phyloP scores from a whole-genome alignment of 768 basidiomycete genomes.

The Rhizopogon roseolus region DNA sequence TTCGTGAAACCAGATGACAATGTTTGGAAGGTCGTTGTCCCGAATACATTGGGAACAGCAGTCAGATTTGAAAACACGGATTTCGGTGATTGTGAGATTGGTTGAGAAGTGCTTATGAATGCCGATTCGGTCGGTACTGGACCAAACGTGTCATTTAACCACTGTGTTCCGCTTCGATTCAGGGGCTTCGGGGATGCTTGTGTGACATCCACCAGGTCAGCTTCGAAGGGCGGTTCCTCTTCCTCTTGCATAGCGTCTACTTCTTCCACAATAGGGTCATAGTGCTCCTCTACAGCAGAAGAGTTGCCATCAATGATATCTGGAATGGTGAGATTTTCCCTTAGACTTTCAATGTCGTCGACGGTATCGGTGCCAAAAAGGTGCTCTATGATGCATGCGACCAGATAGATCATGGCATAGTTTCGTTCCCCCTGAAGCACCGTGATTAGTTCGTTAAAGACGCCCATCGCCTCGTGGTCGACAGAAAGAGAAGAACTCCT shows the following conservation, averaged over 20 bases:
- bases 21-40: conserved; percentile 7
- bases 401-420: conserved; percentile 74
- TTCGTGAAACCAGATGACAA: conserved; percentile 15
- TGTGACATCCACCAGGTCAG: conserved; percentile 6
- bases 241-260: conserved; percentile 16
- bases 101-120: conserved; percentile 13
- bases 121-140: conserved; percentile 19
- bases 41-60: conserved; percentile 30
- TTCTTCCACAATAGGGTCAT: conserved; percentile 14
- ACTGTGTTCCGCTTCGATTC: conserved; percentile 27
- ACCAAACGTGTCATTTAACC: conserved; percentile 28
- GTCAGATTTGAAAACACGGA: conserved; percentile 33
- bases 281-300: conserved; percentile 18
- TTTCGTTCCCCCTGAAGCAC: conserved; percentile 64
- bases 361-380: conserved; percentile 80
- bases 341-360: conserved; percentile 66
- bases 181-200: conserved; percentile 6
- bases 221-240: conserved; percentile 17
- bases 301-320: conserved; percentile 69
- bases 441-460: conserved; percentile 54
- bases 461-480: conserved; percentile 59
- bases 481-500: conserved; percentile 64
- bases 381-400: conserved; percentile 86
- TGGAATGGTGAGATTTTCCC: conserved; percentile 48
- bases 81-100: conserved; percentile 7